Conservation (phyloP, 73 alveolate species). For the Tetrahymena malaccensis region DNA sequence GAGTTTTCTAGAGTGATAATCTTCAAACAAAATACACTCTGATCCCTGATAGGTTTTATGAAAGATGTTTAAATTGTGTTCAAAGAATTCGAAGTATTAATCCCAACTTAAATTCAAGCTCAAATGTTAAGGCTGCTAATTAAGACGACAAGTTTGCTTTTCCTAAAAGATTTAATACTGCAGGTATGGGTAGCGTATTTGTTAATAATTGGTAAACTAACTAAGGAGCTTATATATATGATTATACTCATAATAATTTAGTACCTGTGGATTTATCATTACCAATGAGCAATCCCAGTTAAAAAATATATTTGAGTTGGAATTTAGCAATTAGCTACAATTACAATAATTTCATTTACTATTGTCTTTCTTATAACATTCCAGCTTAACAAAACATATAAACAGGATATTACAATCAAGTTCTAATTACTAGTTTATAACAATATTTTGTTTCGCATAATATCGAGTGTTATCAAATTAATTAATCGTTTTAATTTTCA, state of each 20-base stretch:
- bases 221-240: neutral
- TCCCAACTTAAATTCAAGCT: neutral
- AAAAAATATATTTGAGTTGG: neutral
- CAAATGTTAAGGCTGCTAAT: neutral
- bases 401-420: neutral
- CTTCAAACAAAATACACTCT: neutral
- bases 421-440: neutral
- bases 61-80: neutral
- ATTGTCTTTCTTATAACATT: neutral
- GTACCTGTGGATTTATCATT: neutral
- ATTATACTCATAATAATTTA: neutral
- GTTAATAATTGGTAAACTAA: neutral
- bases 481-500: neutral
- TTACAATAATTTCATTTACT: neutral
- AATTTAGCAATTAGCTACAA: neutral
- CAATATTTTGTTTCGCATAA: neutral
- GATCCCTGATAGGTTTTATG: neutral
- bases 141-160: neutral
- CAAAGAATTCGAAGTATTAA: neutral
- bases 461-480: neutral
- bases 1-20: neutral
- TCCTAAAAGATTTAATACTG: neutral
- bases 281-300: neutral
- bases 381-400: neutral
- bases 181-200: neutral